phyloP scores from a whole-genome alignment of 441 rosid genomes.

The Aquilaria agallochum region DNA sequence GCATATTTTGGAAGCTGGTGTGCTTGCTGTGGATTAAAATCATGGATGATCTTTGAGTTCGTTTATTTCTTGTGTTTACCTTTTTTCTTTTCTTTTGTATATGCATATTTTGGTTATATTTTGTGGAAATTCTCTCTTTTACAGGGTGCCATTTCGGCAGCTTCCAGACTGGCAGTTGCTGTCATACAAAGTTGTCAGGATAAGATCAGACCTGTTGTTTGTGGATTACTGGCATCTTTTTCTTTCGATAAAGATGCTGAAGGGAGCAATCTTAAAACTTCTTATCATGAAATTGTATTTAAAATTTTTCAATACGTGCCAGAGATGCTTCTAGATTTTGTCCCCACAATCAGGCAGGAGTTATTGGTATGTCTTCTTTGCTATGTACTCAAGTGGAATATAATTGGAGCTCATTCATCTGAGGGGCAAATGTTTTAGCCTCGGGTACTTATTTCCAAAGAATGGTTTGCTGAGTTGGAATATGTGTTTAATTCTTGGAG shows the following conservation, averaged over 20 bases:
- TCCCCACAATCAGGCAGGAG: slow-evolving; percentile 77
- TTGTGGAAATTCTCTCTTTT: slow-evolving; percentile 1
- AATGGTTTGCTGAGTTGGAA: neutral
- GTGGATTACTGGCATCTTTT: slow-evolving; percentile 79
- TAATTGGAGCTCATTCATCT: too few species aligned
- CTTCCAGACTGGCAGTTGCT: slow-evolving; percentile 73
- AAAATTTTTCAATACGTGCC: slow-evolving; percentile 75
- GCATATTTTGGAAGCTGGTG: too few species aligned
- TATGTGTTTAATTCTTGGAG: slow-evolving; percentile 6
- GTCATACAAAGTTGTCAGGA: slow-evolving; percentile 65
- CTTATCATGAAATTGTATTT: slow-evolving; percentile 77
- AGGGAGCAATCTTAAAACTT: slow-evolving; percentile 65
- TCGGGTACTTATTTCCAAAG: too few species aligned
- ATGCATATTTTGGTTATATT: neutral
- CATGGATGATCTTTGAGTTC: too few species aligned
- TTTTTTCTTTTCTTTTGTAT: slow-evolving; percentile 1
- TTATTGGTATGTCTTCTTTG: slow-evolving; percentile 50
- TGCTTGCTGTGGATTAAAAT: too few species aligned
- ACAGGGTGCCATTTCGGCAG: slow-evolving; percentile 54
- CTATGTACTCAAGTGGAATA: too few species aligned
- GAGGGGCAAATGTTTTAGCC: too few species aligned
- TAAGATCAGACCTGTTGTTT: slow-evolving; percentile 68
- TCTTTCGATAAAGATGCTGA: slow-evolving; percentile 63
- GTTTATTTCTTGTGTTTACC: too few species aligned
- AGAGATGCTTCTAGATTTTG: slow-evolving; percentile 70